Percentiles rank a stretch among this genome's conserved stretches.
These are phyloP conservation scores for Microdochium trichocladiopsis DNA, from an alignment of 2,329 filamentous ascomycete genomes.

Conservation along the genomic window DNA sequence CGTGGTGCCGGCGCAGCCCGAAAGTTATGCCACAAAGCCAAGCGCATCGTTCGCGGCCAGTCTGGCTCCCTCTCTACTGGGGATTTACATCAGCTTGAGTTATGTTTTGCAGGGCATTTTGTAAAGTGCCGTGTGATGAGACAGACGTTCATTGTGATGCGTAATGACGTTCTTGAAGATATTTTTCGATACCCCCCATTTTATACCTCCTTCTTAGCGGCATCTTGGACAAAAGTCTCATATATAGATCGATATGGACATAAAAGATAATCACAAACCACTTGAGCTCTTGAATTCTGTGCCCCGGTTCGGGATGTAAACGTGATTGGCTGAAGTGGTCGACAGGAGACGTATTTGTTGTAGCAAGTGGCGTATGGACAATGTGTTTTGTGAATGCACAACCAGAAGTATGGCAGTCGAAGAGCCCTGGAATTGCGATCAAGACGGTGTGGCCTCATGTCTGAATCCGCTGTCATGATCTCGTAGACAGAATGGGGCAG, in stretches of 20 bases:
- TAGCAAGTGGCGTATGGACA: no score
- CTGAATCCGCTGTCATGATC: no score
- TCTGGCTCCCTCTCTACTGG: background rate
- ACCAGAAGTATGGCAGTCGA: no score
- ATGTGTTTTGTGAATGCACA: no score
- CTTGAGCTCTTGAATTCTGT: no score
- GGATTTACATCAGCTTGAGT: background rate
- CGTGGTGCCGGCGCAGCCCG: conserved; percentile 10
- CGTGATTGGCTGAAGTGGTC: no score
- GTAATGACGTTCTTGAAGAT: background rate
- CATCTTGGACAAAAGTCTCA: background rate
- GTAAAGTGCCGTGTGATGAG: background rate
- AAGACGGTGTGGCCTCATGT: no score
- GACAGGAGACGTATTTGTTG: no score
- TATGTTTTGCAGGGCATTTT: background rate
- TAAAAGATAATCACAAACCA: background rate
- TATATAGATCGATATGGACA: background rate
- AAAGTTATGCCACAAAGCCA: background rate
- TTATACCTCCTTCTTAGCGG: background rate
- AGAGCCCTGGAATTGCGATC: no score
- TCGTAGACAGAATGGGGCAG: no score
- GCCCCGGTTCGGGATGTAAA: no score
- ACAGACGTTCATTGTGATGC: background rate
- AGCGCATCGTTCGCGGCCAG: background rate
- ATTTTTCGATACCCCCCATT: background rate